Evolutionary conservation across 305 asterid genomes (phyloP), one percentile per base, ranked within the genome.

Genomic region (Ilex paraguariensis): DNA sequence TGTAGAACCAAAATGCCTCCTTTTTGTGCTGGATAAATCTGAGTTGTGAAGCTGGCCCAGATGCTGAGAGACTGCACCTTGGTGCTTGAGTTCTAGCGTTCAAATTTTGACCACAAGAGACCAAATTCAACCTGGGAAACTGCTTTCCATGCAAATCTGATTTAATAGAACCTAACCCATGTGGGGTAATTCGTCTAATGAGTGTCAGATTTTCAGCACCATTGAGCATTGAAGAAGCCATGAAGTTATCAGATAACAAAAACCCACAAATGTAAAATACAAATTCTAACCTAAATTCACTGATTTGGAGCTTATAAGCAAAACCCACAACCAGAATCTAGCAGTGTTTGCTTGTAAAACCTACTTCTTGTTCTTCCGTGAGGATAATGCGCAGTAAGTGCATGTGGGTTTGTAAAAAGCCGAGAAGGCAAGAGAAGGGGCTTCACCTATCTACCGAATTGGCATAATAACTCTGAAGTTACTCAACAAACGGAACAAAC

Each of bases 1-100:
- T 74, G 58, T 87, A 93, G 46, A 93, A 90, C 99, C 99, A 93
- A 64, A 87, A 93, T 1, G 99, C 99, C 72, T 86, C 97, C 51
- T 90, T 80, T 75, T 93, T 90, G 81, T 90, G 97, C 79, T 93
- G 99, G 7, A 93, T 90, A 87, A 90, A 93, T 57, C 97, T 70
- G 10, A 89, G 95, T 70, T 90, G 95, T 21, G 95, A 87, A n/a
- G 82, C 90, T n/a, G 99, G 96, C 49, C 99, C 66, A 7, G 97
- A 72, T 21, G 84, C 75, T 3, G 96, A 84, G 51, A 78, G 60
- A 16, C 82, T 84, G 83, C 98, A 92, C 65, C 68, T 89, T 12
- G 88, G 82, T 61, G 65, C 17, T 21, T 70, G 73, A 49, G 16
- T 73, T 64, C 46, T 71, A 5, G 66, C 55, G 54, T 65, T 64